phyloP scores from a whole-genome alignment of 106 monocot species.

The Dendrobium catenatum region DNA sequence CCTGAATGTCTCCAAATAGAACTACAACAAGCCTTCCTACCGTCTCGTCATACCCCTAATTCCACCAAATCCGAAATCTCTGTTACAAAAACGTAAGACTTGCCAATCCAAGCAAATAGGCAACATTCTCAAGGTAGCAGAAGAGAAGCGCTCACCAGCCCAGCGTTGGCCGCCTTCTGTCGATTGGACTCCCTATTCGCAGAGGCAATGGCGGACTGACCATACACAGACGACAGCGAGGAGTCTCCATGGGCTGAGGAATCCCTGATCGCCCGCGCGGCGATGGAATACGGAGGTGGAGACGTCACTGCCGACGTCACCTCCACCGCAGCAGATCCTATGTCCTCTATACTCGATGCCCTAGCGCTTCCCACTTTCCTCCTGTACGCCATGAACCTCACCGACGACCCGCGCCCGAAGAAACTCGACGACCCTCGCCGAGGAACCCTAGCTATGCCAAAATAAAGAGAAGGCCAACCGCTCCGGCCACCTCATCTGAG shows the following conservation, averaged over 20 bases:
- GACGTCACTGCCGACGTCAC: neutral
- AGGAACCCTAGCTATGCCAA: neutral
- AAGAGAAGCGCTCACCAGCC: slow-evolving; percentile 4
- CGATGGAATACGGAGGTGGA: slow-evolving; percentile 35
- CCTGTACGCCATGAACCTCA: slow-evolving; percentile 51
- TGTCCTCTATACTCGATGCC: slow-evolving; percentile 45
- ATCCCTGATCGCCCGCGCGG: slow-evolving; percentile 73
- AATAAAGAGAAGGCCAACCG: neutral
- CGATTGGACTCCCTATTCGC: slow-evolving; percentile 7
- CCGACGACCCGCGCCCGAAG: neutral
- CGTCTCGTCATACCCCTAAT: neutral
- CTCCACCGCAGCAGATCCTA: slow-evolving; percentile 14
- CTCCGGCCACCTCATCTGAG: neutral
- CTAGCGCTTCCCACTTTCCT: slow-evolving; percentile 35
- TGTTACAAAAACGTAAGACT: neutral
- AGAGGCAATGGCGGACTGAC: slow-evolving; percentile 32
- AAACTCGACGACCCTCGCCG: neutral
- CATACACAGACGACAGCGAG: slow-evolving; percentile 65
- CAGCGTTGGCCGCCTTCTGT: neutral
- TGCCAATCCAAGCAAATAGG: neutral
- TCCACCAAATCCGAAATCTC: neutral
- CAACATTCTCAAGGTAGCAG: neutral
- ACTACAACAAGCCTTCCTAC: neutral
- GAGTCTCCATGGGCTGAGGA: slow-evolving; percentile 72
- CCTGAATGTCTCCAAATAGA: neutral